Percentiles rank a stretch among this genome's conserved stretches.
Conservation (phyloP, 345 rosid species). For the Melaleuca quinquenervia region DNA sequence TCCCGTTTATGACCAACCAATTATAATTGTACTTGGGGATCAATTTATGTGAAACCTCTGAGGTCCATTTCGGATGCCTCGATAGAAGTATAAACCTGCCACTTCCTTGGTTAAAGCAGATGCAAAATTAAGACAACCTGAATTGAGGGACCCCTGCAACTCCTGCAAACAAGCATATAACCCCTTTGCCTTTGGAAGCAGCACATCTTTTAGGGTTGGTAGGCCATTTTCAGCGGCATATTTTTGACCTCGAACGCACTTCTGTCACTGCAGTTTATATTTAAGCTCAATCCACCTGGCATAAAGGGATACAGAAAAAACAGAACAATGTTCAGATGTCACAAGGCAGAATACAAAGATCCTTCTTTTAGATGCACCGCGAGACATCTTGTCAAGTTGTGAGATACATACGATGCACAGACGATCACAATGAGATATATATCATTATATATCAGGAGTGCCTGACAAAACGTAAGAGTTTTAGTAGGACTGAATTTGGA, state of each 20-base stretch:
- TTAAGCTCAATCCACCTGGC: not conserved
- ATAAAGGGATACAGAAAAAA: not conserved
- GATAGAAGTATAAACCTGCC: not conserved
- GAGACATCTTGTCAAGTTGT: not conserved
- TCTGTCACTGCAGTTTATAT: conserved; percentile 49
- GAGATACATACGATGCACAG: not conserved
- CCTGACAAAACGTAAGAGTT: not conserved
- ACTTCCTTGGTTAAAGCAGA: not conserved
- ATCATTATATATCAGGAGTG: not conserved
- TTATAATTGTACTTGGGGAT: fast-evolving
- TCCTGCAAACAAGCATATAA: conserved; percentile 60
- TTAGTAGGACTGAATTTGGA: not conserved
- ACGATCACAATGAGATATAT: fast-evolving
- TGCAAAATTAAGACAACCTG: conserved; percentile 34
- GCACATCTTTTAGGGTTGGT: conserved; percentile 43
- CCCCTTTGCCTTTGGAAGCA: conserved; percentile 81
- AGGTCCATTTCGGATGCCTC: not conserved
- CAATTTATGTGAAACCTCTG: not conserved
- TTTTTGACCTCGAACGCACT: conserved; percentile 49
- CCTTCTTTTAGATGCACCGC: not conserved
- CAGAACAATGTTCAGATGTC: not conserved
- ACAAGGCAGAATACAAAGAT: not conserved
- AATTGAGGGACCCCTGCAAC: conserved; percentile 47
- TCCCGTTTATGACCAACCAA: not conserved
- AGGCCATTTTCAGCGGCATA: conserved; percentile 55